These are phyloP conservation scores for Metschnikowia kofuensis DNA, from an alignment of 805 yeast genomes.

Conservation along the genomic window DNA sequence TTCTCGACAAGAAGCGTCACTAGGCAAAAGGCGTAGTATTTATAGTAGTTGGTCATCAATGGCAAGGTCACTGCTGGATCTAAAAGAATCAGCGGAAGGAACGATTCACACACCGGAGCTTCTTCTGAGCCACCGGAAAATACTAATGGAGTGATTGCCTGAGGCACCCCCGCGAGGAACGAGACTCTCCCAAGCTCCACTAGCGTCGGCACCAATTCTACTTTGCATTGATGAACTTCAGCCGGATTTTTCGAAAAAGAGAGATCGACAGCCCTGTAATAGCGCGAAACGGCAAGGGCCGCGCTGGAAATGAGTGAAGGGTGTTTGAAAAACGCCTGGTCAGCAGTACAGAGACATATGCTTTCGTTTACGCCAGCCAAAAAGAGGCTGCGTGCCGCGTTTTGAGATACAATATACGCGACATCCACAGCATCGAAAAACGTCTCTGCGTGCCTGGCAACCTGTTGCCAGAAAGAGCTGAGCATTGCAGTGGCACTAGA, in stretches of 20 bases:
- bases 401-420: background rate
- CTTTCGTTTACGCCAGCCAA: background rate
- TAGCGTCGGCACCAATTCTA: constrained; percentile 2
- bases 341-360: background rate
- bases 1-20: constrained; percentile 10
- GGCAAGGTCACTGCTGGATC: constrained; percentile 4
- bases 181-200: constrained; percentile 4
- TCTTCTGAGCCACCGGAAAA: background rate
- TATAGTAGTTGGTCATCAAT: constrained; percentile 14
- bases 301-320: background rate
- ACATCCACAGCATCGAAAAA: constrained; percentile 2
- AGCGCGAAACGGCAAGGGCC: background rate
- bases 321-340: constrained; percentile 1
- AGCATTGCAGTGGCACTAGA: background rate
- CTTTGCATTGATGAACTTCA: background rate
- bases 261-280: background rate
- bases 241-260: background rate
- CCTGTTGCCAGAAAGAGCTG: constrained; percentile 2
- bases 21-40: constrained; percentile 14
- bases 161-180: constrained; percentile 9
- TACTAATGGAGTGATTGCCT: constrained; percentile 7
- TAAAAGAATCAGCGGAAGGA: constrained; percentile 7
- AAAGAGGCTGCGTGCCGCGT: background rate
- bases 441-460: constrained; percentile 5
- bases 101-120: constrained; percentile 5